phyloP scores from a whole-genome alignment of 2,329 filamentous ascomycete genomes.

The Tolypocladium pustulatum region DNA sequence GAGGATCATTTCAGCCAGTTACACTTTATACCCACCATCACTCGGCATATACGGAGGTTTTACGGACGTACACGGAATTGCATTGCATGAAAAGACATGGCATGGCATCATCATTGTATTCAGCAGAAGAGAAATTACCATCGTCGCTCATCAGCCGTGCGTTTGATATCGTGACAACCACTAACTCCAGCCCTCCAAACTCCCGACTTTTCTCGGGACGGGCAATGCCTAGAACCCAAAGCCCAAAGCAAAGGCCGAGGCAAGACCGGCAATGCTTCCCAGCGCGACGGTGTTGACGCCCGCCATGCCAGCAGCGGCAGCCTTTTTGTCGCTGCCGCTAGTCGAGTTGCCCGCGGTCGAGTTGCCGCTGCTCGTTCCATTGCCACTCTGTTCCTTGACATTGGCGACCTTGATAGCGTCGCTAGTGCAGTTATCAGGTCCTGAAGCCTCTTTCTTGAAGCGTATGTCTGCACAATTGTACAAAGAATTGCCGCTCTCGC shows the following conservation, averaged over 20 bases:
- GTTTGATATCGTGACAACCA: not conserved
- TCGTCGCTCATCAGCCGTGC: not conserved
- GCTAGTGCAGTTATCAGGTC: conserved; percentile 24
- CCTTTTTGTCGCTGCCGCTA: not conserved
- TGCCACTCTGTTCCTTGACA: conserved; percentile 18
- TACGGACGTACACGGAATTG: not conserved
- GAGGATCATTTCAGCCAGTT: not conserved
- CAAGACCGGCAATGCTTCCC: conserved; percentile 25
- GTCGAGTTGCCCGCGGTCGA: conserved; percentile 3
- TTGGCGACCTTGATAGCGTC: conserved; percentile 31
- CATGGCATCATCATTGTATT: not conserved
- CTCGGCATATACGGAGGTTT: not conserved
- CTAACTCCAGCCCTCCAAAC: not conserved
- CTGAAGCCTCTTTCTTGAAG: conserved; percentile 43
- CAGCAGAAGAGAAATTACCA: not conserved
- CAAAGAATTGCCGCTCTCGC: conserved; percentile 46
- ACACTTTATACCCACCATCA: not conserved
- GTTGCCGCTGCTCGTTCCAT: conserved; percentile 5
- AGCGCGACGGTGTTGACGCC: conserved; percentile 17
- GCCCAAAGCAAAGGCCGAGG: conserved; percentile 25
- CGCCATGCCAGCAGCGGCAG: conserved; percentile 12
- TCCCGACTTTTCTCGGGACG: not conserved
- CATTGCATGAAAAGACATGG: not conserved
- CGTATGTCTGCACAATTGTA: conserved; percentile 71
- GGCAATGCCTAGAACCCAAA: conserved; percentile 20